Evolutionary conservation across 2,329 filamentous ascomycete genomes (phyloP).

Genomic region (Lecanicillium sp.): DNA sequence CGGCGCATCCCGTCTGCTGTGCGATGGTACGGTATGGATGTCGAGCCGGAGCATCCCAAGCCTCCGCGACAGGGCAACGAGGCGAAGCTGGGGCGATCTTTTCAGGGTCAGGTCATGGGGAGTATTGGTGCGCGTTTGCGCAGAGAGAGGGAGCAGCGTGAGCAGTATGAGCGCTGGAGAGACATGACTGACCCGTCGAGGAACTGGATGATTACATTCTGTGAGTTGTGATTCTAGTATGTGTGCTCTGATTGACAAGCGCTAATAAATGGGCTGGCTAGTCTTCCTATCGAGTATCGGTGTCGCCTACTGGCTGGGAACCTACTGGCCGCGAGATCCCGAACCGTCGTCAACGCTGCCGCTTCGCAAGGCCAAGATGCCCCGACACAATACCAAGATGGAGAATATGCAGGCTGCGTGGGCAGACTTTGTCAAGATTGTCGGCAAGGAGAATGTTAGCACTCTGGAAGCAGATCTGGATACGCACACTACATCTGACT

Average conservation of each 20-base stretch:
- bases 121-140: slow-evolving; percentile 46
- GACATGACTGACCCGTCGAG: slow-evolving; percentile 31
- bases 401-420: slow-evolving; percentile 61
- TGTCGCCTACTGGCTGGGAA: slow-evolving; percentile 51
- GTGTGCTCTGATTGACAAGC: too few relatives aligned
- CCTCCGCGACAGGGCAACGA: slow-evolving; percentile 25
- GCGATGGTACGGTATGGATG: slow-evolving; percentile 26
- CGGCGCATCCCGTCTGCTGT: slow-evolving; percentile 6
- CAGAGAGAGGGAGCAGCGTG: slow-evolving; percentile 45
- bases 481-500: slow-evolving; percentile 51
- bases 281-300: slow-evolving; percentile 44
- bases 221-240: slow-evolving; percentile 27
- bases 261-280: slow-evolving; percentile 16
- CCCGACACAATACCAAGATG: slow-evolving; percentile 48
- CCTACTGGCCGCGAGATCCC: slow-evolving; percentile 40
- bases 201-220: slow-evolving; percentile 45
- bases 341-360: slow-evolving; percentile 51
- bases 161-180: slow-evolving; percentile 37
- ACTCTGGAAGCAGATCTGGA: slow-evolving; percentile 47
- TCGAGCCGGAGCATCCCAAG: slow-evolving; percentile 26
- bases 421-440: slow-evolving; percentile 57
- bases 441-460: slow-evolving; percentile 57
- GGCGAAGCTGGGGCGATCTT: slow-evolving; percentile 31
- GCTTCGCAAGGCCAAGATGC: slow-evolving; percentile 40
- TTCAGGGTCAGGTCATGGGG: slow-evolving; percentile 52